phyloP scores from a whole-genome alignment of 352 stramenopile genomes.

The Saprolegnia diclina region DNA sequence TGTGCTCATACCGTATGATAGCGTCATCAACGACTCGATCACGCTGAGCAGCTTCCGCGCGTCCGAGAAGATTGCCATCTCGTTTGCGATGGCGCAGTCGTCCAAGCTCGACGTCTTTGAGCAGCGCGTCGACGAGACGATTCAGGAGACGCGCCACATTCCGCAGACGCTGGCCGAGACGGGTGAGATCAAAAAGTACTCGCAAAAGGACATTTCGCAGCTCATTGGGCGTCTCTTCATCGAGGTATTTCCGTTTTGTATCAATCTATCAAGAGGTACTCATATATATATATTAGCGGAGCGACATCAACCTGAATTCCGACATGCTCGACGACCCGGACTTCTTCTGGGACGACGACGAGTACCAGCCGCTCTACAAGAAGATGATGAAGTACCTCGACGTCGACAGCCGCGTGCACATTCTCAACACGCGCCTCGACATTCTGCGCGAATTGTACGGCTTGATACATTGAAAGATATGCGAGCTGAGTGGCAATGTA shows the following conservation, averaged over 20 bases:
- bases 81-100: slow-evolving; percentile 90
- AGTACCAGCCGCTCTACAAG: slow-evolving; percentile 90
- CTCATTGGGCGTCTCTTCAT: slow-evolving; percentile 89
- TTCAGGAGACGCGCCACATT: slow-evolving; percentile 83
- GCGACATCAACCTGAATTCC: slow-evolving; percentile 91
- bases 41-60: slow-evolving; percentile 71
- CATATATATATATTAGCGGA: slow-evolving; percentile 25
- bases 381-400: slow-evolving; percentile 91
- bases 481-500: slow-evolving; percentile 28
- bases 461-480: not conserved
- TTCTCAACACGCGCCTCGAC: slow-evolving; percentile 91
- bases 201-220: slow-evolving; percentile 86
- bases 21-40: slow-evolving; percentile 71
- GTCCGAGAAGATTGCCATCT: slow-evolving; percentile 88
- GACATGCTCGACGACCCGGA: slow-evolving; percentile 93
- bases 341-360: slow-evolving; percentile 93
- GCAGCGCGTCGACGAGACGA: slow-evolving; percentile 82
- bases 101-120: slow-evolving; percentile 92
- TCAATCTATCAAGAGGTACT: not conserved
- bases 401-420: slow-evolving; percentile 86
- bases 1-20: slow-evolving; percentile 5
- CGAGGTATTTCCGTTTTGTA: slow-evolving; percentile 37
- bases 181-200: slow-evolving; percentile 85
- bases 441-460: slow-evolving; percentile 88
- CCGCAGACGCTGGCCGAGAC: slow-evolving; percentile 81